A percentile compares a stretch with the other conserved stretches of the same genome.
Conservation (phyloP, 176 grass and related monocot genomes). For the Miscanthus lutarioriparius region DNA sequence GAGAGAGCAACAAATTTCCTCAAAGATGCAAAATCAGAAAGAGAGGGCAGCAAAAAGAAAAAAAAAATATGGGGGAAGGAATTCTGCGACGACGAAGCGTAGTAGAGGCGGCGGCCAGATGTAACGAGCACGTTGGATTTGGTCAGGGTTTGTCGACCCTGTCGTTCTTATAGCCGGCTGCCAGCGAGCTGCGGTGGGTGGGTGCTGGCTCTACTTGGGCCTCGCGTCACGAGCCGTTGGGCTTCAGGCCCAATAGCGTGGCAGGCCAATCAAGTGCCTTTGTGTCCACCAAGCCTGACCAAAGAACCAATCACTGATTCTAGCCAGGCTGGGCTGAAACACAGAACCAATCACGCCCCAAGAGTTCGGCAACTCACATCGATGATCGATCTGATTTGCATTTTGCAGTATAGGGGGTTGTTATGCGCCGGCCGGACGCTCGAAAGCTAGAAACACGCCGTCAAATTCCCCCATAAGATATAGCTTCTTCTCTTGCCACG, state of each 20-base stretch:
- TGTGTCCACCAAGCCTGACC: too few species aligned
- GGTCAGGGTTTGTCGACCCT: not conserved
- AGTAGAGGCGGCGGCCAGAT: not conserved
- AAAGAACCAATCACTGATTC: too few species aligned
- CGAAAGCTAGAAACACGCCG: too few species aligned
- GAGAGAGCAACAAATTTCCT: not conserved
- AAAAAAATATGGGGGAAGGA: not conserved
- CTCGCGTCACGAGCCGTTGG: not conserved
- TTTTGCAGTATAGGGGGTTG: too few species aligned
- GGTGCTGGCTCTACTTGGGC: not conserved
- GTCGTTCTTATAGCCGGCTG: not conserved
- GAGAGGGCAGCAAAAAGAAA: fast-evolving
- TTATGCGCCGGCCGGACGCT: too few species aligned
- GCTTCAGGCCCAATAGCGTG: not conserved
- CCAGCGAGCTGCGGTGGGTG: not conserved
- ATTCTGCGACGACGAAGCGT: not conserved
- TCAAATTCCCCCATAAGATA: too few species aligned
- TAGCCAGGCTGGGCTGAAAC: too few species aligned
- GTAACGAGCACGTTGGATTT: not conserved
- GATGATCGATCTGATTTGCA: too few species aligned
- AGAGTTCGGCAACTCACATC: too few species aligned
- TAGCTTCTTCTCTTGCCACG: too few species aligned
- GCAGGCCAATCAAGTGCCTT: too few species aligned
- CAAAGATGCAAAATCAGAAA: not conserved
- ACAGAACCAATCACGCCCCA: too few species aligned